Evolutionary conservation across 495 filamentous ascomycete genomes (phyloP).

Genomic region (Cairneyella variabilis): DNA sequence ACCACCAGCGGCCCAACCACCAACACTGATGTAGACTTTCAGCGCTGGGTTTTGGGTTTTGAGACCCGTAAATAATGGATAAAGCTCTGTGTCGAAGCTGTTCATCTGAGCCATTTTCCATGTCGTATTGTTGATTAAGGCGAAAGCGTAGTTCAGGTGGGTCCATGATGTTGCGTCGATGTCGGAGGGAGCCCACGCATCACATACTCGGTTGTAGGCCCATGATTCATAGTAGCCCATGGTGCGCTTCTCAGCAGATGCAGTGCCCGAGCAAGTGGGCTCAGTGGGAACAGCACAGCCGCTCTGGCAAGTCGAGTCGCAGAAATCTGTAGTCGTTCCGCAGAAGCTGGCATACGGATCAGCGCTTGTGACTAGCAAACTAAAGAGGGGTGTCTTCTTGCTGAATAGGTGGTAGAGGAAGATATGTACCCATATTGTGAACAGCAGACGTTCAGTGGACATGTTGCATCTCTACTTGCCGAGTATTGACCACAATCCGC

Average conservation of each 20-base stretch:
- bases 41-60: neutral
- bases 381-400: too few relatives aligned
- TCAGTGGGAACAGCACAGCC: neutral
- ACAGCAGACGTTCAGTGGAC: conserved; percentile 16
- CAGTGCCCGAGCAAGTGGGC: conserved; percentile 2
- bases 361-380: too few relatives aligned
- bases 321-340: conserved; percentile 5
- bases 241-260: neutral
- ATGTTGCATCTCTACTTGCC: neutral
- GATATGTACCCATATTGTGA: conserved; percentile 9
- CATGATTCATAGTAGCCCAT: conserved; percentile 21
- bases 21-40: neutral
- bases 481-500: conserved; percentile 13
- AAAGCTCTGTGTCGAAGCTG: neutral
- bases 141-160: conserved; percentile 19
- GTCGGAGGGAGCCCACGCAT: conserved; percentile 8
- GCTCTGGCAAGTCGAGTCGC: neutral
- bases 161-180: conserved; percentile 3
- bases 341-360: too few relatives aligned
- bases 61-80: conserved; percentile 4
- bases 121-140: conserved; percentile 5
- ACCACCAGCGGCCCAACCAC: conserved; percentile 1
- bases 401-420: too few relatives aligned
- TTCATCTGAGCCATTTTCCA: conserved; percentile 11
- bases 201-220: conserved; percentile 6